A percentile compares a stretch with the other conserved stretches of the same genome.
These are phyloP conservation scores for Syncephalastrum sp. DNA, from an alignment of 371 early-diverging fungal species.

Conservation along the genomic window DNA sequence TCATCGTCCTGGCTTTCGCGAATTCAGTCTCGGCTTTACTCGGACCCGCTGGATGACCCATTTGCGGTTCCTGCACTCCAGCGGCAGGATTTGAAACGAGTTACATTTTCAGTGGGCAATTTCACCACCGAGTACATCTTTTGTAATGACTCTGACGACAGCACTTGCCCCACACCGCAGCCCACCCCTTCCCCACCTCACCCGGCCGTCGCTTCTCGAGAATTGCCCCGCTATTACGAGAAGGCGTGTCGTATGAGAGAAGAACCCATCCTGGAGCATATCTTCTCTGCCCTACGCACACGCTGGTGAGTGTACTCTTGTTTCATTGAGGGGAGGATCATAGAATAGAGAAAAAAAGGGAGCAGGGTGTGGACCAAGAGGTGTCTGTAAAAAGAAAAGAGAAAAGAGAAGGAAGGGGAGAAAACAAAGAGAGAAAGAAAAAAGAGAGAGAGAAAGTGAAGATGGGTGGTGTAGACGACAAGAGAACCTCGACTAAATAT, in stretches of 20 bases:
- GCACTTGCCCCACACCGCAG: constrained; percentile 2
- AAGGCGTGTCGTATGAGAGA: constrained; percentile 42
- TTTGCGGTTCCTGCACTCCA: constrained; percentile 18
- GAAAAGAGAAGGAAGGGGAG: not conserved
- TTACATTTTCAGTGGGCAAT: constrained; percentile 37
- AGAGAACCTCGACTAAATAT: too few species aligned
- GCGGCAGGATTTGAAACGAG: constrained; percentile 41
- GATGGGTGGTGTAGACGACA: too few species aligned
- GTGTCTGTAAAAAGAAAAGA: too few species aligned
- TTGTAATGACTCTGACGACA: constrained; percentile 17
- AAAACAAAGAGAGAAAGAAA: not conserved
- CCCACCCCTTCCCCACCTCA: not conserved
- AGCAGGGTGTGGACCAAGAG: too few species aligned
- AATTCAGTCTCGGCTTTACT: constrained; percentile 20
- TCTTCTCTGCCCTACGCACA: constrained; percentile 24
- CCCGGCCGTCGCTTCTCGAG: constrained; percentile 5
- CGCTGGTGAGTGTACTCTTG: constrained; percentile 21
- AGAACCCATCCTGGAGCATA: constrained; percentile 28
- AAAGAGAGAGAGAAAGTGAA: not conserved
- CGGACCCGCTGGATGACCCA: constrained; percentile 8
- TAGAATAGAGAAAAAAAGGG: too few species aligned
- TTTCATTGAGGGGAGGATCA: not conserved
- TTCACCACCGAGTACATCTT: constrained; percentile 33
- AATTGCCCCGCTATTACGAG: constrained; percentile 36
- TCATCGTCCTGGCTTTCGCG: constrained; percentile 23